Evolutionary conservation across 2,329 filamentous ascomycete species (phyloP).

Genomic region (Verticillium dahliae): DNA sequence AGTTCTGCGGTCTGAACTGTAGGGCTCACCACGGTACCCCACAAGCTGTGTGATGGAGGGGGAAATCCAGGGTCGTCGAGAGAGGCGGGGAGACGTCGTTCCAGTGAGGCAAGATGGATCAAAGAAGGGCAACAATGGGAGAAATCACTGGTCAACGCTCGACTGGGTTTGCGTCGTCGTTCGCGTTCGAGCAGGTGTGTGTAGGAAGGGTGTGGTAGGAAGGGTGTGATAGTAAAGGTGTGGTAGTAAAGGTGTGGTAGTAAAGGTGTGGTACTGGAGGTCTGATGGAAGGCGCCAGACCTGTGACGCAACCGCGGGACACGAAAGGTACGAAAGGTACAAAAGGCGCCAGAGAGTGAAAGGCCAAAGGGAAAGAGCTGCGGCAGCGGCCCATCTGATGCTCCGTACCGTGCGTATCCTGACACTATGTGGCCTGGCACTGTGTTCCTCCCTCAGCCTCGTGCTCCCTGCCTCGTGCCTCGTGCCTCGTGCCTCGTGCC

Average conservation of each 20-base stretch:
- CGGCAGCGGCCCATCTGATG: no score
- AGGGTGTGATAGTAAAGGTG: no score
- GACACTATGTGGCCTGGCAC: no score
- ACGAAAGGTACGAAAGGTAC: conserved; percentile 2
- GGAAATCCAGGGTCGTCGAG: not conserved
- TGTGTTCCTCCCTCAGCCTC: no score
- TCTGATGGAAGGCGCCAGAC: conserved; percentile 9
- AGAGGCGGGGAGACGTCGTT: not conserved
- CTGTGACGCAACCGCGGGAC: conserved; percentile 6
- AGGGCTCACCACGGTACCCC: not conserved
- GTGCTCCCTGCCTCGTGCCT: not conserved
- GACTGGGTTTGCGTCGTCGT: not conserved
- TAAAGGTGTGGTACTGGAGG: not conserved
- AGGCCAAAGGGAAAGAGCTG: not conserved
- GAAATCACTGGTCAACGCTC: not conserved
- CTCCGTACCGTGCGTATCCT: no score
- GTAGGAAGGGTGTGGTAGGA: not conserved
- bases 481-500: no score
- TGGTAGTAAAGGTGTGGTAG: no score
- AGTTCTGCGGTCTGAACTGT: not conserved
- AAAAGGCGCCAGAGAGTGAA: no score
- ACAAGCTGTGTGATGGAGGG: not conserved
- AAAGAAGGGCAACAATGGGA: not conserved
- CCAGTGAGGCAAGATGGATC: not conserved
- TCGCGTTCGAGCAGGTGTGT: not conserved